These are phyloP conservation scores for Chaetomium cochliodes DNA, from an alignment of 495 filamentous ascomycete species.

Conservation along the genomic window DNA sequence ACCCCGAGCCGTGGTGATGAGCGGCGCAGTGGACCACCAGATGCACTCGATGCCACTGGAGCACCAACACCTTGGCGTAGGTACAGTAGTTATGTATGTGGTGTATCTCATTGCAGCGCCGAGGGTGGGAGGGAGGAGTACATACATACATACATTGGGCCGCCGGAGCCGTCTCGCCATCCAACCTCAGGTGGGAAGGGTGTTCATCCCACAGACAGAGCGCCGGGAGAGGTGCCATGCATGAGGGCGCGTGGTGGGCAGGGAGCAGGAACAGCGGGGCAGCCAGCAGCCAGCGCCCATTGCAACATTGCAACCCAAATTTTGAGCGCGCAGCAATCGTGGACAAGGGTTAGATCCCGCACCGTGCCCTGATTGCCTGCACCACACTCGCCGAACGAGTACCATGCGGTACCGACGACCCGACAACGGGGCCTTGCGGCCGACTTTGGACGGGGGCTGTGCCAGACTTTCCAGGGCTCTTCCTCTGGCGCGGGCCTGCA, in stretches of 20 bases:
- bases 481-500: not conserved
- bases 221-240: constrained; percentile 11
- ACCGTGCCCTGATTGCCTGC: constrained; percentile 17
- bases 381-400: constrained; percentile 1
- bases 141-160: too few species aligned
- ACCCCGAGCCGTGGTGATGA: too few species aligned
- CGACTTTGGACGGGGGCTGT: constrained; percentile 5
- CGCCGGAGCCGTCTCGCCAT: not conserved
- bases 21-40: too few species aligned
- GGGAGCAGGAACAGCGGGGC: constrained; percentile 8
- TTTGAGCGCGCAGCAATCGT: not conserved
- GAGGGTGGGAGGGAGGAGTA: too few species aligned
- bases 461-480: not conserved
- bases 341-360: constrained; percentile 11
- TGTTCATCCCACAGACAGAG: constrained; percentile 1
- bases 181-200: not conserved
- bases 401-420: constrained; percentile 21
- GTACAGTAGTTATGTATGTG: too few species aligned
- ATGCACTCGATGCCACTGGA: too few species aligned
- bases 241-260: constrained; percentile 13
- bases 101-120: too few species aligned
- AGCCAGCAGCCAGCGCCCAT: not conserved
- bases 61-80: too few species aligned
- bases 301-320: not conserved
- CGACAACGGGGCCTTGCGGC: constrained; percentile 15